Percentiles rank a stretch among this genome's conserved stretches.
These are phyloP conservation scores for Nigrospora oryzae DNA, from an alignment of 2,329 filamentous ascomycete species.

Conservation along the genomic window DNA sequence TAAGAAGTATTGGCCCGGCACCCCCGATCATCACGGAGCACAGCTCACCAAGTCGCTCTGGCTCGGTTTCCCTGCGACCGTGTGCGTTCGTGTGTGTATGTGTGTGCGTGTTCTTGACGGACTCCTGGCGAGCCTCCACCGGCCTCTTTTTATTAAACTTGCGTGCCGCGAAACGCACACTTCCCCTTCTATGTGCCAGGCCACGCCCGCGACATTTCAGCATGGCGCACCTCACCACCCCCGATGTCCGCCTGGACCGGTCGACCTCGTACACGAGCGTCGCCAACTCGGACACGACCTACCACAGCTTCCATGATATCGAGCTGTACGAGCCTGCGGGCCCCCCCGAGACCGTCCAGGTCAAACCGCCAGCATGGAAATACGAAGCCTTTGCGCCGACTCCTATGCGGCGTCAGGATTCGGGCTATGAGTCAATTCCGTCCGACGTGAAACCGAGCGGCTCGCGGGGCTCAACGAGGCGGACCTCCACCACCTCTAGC, in stretches of 20 bases:
- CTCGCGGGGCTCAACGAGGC: constrained; percentile 22
- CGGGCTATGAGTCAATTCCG: constrained; percentile 46
- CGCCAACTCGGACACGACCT: constrained; percentile 39
- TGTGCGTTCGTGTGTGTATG: no score
- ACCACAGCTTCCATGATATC: constrained; percentile 45
- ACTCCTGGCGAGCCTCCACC: neutral
- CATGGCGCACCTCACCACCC: neutral
- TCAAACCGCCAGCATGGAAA: constrained; percentile 5
- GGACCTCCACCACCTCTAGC: constrained; percentile 18
- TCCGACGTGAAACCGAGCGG: constrained; percentile 28
- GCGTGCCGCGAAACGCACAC: neutral
- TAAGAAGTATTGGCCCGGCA: neutral
- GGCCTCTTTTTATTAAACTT: neutral
- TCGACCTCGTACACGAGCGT: constrained; percentile 29
- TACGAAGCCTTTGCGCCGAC: constrained; percentile 21
- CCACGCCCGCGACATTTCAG: neutral
- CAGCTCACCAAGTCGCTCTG: neutral
- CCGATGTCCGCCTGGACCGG: constrained; percentile 8
- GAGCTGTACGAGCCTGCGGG: constrained; percentile 35
- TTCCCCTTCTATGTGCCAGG: neutral
- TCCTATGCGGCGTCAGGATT: constrained; percentile 47
- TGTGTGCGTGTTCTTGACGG: neutral
- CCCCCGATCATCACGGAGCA: neutral
- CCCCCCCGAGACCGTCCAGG: constrained; percentile 11
- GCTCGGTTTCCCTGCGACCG: neutral